A percentile compares a stretch with the other conserved stretches of the same genome.
Conservation (phyloP, 148 eudicot species). For the Dysphania ambrosioides region DNA sequence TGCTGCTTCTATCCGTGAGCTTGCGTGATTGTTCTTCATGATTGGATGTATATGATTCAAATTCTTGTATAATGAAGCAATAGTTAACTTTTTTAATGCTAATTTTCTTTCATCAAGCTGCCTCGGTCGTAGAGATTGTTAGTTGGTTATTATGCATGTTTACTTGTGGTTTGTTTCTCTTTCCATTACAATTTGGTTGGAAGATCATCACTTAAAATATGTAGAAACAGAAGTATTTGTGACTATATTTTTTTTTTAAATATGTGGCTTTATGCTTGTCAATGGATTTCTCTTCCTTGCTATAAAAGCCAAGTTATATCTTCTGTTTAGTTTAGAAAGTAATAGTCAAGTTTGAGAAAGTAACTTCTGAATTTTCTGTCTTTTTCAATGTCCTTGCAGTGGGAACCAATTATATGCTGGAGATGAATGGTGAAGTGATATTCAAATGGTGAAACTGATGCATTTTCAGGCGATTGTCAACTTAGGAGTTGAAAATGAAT, state of each 20-base stretch:
- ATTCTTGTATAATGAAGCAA: too few species aligned
- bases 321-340: neutral
- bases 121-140: neutral
- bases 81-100: too few species aligned
- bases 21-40: too few species aligned
- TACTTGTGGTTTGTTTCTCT: neutral
- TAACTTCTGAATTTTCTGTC: neutral
- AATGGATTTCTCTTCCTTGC: neutral
- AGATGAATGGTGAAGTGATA: constrained; percentile 6
- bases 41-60: too few species aligned
- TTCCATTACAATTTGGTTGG: too few species aligned
- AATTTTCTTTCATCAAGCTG: too few species aligned
- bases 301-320: too few species aligned
- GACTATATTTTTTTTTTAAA: too few species aligned
- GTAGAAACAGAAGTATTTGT: too few species aligned
- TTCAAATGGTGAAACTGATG: constrained; percentile 19
- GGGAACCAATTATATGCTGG: neutral
- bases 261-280: too few species aligned
- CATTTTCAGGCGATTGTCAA: constrained; percentile 6
- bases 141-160: neutral
- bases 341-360: neutral
- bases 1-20: too few species aligned
- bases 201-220: too few species aligned
- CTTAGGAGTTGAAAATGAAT: constrained; percentile 28
- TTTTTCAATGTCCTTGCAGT: constrained; percentile 11